Conservation (phyloP, 805 yeast genomes). For the Saturnispora gosingensis region DNA sequence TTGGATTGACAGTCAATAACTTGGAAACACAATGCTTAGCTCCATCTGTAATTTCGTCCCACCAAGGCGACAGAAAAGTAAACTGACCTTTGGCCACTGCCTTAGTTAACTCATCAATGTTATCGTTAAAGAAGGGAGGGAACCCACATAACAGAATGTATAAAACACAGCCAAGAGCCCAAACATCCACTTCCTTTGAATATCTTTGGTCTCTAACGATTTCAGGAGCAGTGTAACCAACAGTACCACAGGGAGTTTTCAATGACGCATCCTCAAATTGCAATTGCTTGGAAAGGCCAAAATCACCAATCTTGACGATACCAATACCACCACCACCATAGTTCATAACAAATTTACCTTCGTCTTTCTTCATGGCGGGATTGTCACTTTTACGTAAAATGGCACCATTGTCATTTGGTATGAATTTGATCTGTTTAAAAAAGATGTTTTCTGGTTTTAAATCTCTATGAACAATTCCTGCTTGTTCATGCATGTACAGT, state of each 20-base stretch:
- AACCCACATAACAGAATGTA: slow-evolving; percentile 93
- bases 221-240: slow-evolving; percentile 97
- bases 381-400: slow-evolving; percentile 57
- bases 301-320: slow-evolving; percentile 82
- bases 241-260: slow-evolving; percentile 98
- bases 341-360: slow-evolving; percentile 72
- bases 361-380: slow-evolving; percentile 63
- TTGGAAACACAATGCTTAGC: slow-evolving; percentile 65
- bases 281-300: slow-evolving; percentile 86
- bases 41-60: slow-evolving; percentile 68
- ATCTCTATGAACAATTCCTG: slow-evolving; percentile 77
- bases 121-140: slow-evolving; percentile 92
- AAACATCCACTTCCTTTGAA: slow-evolving; percentile 93
- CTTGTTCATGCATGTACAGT: slow-evolving; percentile 58
- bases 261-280: slow-evolving; percentile 55
- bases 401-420: slow-evolving; percentile 29
- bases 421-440: slow-evolving; percentile 48
- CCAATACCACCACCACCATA: slow-evolving; percentile 95
- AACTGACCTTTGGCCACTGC: slow-evolving; percentile 75
- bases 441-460: slow-evolving; percentile 74
- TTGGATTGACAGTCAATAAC: slow-evolving; percentile 64
- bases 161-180: slow-evolving; percentile 96
- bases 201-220: slow-evolving; percentile 90
- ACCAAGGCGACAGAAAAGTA: slow-evolving; percentile 74
- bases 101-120: slow-evolving; percentile 62